A percentile compares a stretch with the other conserved stretches of the same genome.
These are phyloP conservation scores for Leccinum proximum DNA, from an alignment of 1,284 basidiomycete species.

Conservation along the genomic window DNA sequence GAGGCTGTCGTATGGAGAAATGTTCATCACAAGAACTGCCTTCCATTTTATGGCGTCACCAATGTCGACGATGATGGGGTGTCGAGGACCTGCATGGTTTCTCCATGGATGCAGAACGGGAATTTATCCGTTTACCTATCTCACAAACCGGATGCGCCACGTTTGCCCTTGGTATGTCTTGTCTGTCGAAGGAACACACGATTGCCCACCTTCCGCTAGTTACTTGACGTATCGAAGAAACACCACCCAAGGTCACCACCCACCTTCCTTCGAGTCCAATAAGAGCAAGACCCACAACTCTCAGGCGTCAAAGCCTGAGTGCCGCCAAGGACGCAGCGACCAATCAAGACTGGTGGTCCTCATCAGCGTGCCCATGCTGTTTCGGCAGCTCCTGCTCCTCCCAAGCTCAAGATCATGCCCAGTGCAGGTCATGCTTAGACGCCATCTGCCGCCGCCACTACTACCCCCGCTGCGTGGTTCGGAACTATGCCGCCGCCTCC, in stretches of 20 bases:
- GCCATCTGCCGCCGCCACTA: slow-evolving; percentile 18
- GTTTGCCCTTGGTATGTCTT: slow-evolving; percentile 33
- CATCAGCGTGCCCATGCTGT: slow-evolving; percentile 42
- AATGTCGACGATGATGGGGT: slow-evolving; percentile 7
- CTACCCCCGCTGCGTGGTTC: too few species aligned
- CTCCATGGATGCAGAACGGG: slow-evolving; percentile 35
- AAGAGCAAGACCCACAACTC: slow-evolving; percentile 57
- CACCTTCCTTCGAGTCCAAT: too few species aligned
- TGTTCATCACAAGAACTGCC: slow-evolving; percentile 24
- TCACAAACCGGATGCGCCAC: slow-evolving; percentile 28
- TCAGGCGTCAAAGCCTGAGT: slow-evolving; percentile 46
- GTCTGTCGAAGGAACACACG: neutral
- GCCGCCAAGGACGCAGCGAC: slow-evolving; percentile 22
- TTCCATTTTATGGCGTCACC: slow-evolving; percentile 30
- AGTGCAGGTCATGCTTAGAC: slow-evolving; percentile 21
- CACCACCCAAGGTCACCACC: too few species aligned
- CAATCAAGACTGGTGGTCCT: slow-evolving; percentile 40
- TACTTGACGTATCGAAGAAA: too few species aligned
- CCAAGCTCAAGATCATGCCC: slow-evolving; percentile 54
- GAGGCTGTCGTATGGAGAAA: slow-evolving; percentile 31
- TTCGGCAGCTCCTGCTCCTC: slow-evolving; percentile 39
- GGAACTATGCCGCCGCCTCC: slow-evolving; percentile 32
- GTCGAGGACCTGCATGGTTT: slow-evolving; percentile 23
- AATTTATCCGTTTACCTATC: slow-evolving; percentile 36
- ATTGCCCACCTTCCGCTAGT: slow-evolving; percentile 22